Conservation (phyloP, 2,329 filamentous ascomycete species). For the Colletotrichum sp. region DNA sequence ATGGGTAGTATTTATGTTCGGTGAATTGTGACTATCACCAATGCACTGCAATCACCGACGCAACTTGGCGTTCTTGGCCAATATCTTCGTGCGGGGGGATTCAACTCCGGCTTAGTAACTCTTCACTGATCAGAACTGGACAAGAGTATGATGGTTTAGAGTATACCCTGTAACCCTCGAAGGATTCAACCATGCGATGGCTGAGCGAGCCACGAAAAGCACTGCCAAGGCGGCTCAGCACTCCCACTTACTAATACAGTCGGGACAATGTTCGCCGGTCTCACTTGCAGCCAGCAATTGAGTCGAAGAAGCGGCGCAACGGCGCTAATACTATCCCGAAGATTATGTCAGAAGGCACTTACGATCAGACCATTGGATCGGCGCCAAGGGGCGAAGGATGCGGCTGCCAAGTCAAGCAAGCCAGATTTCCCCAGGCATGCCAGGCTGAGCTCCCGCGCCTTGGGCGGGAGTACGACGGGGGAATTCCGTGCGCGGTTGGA, state of each 20-base stretch:
- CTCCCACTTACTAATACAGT: not conserved
- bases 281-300: not conserved
- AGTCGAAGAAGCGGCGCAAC: not conserved
- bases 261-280: not conserved
- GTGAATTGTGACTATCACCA: not conserved
- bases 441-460: not conserved
- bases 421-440: not conserved
- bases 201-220: not conserved
- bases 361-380: not conserved
- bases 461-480: not conserved
- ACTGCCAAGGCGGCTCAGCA: not conserved
- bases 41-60: not conserved
- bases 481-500: not conserved
- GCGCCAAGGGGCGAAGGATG: constrained; percentile 2
- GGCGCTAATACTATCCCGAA: not conserved
- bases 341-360: not conserved
- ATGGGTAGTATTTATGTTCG: not conserved
- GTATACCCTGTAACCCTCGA: not conserved
- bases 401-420: not conserved
- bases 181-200: not conserved
- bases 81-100: not conserved
- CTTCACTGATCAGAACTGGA: not conserved
- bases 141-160: fast-evolving
- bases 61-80: not conserved
- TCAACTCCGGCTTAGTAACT: not conserved